These are phyloP conservation scores for Solanum medicagineum DNA, from an alignment of 257 asterid species.

Conservation along the genomic window DNA sequence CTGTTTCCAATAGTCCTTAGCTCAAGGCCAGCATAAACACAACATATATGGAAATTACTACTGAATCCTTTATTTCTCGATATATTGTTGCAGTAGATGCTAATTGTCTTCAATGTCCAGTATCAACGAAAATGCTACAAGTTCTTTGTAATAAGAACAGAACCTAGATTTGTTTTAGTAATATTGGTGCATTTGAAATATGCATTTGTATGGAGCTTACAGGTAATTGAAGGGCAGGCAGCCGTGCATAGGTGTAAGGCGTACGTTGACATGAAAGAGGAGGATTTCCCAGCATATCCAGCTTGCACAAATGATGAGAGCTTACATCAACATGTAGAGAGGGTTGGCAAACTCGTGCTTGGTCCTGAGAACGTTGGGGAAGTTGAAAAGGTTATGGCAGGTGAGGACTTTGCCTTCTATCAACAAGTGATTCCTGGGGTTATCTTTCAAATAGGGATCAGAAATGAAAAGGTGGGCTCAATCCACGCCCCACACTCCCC, in stretches of 20 bases:
- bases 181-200: neutral
- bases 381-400: constrained; percentile 52
- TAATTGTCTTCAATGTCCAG: neutral
- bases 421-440: constrained; percentile 66
- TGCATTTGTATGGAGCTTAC: neutral
- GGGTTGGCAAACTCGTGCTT: constrained; percentile 45
- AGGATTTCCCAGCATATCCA: constrained; percentile 48
- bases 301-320: constrained; percentile 50
- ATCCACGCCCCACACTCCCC: constrained; percentile 68
- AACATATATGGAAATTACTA: neutral
- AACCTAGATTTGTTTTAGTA: neutral
- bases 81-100: neutral
- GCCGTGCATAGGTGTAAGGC: constrained; percentile 55
- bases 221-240: constrained; percentile 75
- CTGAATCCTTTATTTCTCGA: neutral
- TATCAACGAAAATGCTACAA: neutral
- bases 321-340: constrained; percentile 42
- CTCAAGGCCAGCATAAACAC: neutral
- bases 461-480: constrained; percentile 54
- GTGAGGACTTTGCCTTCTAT: constrained; percentile 81
- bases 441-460: constrained; percentile 46
- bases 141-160: neutral
- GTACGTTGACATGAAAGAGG: constrained; percentile 32
- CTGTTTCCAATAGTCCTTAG: neutral
- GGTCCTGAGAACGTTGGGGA: constrained; percentile 38